phyloP scores from a whole-genome alignment of 768 basidiomycete genomes.

The Collybiopsis confluens region DNA sequence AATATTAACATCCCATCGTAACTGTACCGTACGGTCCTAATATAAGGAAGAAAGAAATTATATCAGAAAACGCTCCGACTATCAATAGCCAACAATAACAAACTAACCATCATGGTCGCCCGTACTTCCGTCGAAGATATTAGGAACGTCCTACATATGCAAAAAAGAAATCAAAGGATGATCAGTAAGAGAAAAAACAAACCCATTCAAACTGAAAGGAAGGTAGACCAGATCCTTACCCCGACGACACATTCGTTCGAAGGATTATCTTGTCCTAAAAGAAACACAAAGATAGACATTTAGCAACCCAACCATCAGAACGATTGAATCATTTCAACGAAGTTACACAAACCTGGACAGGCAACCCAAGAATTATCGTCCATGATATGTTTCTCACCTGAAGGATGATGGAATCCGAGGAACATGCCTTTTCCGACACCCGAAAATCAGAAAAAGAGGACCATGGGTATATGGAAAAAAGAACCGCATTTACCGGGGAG shows the following conservation, averaged over 20 bases:
- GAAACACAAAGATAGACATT: not conserved
- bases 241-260: conserved; percentile 47
- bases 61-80: too few species aligned
- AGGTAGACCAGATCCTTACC: too few species aligned
- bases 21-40: conserved; percentile 9
- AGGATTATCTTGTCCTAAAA: conserved; percentile 56
- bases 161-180: too few species aligned
- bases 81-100: too few species aligned
- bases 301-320: too few species aligned
- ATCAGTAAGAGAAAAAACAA: too few species aligned
- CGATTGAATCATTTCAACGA: not conserved
- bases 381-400: conserved; percentile 27
- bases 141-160: conserved; percentile 42
- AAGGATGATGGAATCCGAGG: conserved; percentile 18
- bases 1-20: conserved; percentile 8
- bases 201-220: too few species aligned
- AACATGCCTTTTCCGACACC: not conserved
- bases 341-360: conserved; percentile 42
- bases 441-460: not conserved
- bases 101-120: conserved; percentile 43
- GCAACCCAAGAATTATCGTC: conserved; percentile 42
- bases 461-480: not conserved
- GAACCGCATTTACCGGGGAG: conserved; percentile 27
- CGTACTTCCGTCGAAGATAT: conserved; percentile 38
- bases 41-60: too few species aligned